phyloP scores from a whole-genome alignment of 2,329 filamentous ascomycete genomes.

The Clonostachys byssicola region DNA sequence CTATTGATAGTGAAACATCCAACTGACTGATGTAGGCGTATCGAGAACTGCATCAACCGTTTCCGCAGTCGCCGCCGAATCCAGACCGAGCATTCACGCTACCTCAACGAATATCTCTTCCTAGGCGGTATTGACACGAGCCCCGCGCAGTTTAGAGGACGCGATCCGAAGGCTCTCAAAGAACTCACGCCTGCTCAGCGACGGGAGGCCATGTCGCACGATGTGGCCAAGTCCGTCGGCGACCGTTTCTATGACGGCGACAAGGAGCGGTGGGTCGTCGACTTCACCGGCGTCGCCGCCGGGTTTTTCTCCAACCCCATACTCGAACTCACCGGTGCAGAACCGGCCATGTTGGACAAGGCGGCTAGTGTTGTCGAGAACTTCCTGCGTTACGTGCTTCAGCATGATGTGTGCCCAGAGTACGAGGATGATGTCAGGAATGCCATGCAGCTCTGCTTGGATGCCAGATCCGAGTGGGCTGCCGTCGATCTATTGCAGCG shows the following conservation, averaged over 20 bases:
- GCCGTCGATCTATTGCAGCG: slow-evolving; percentile 45
- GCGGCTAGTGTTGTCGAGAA: slow-evolving; percentile 71
- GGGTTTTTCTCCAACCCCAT: slow-evolving; percentile 69
- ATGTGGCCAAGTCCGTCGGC: slow-evolving; percentile 42
- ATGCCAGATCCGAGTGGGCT: slow-evolving; percentile 64
- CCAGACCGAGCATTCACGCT: slow-evolving; percentile 50
- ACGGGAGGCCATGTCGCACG: slow-evolving; percentile 59
- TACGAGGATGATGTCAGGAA: slow-evolving; percentile 62
- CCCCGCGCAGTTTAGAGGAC: slow-evolving; percentile 51
- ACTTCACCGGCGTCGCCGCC: slow-evolving; percentile 74
- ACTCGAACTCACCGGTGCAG: slow-evolving; percentile 50
- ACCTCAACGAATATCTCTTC: slow-evolving; percentile 78
- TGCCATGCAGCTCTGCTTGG: slow-evolving; percentile 63
- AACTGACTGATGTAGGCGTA: slow-evolving; percentile 49
- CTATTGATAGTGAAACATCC: not conserved
- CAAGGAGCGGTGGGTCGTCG: slow-evolving; percentile 65
- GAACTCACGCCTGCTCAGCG: slow-evolving; percentile 58
- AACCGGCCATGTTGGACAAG: slow-evolving; percentile 44
- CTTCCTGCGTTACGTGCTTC: slow-evolving; percentile 83
- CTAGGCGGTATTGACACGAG: slow-evolving; percentile 73
- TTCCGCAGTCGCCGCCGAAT: slow-evolving; percentile 76
- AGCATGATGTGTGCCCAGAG: slow-evolving; percentile 84
- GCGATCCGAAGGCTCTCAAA: slow-evolving; percentile 49
- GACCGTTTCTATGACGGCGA: slow-evolving; percentile 44
- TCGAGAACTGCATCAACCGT: slow-evolving; percentile 80